phyloP scores from a whole-genome alignment of 495 filamentous ascomycete genomes.

The Cercophora newfieldiana region DNA sequence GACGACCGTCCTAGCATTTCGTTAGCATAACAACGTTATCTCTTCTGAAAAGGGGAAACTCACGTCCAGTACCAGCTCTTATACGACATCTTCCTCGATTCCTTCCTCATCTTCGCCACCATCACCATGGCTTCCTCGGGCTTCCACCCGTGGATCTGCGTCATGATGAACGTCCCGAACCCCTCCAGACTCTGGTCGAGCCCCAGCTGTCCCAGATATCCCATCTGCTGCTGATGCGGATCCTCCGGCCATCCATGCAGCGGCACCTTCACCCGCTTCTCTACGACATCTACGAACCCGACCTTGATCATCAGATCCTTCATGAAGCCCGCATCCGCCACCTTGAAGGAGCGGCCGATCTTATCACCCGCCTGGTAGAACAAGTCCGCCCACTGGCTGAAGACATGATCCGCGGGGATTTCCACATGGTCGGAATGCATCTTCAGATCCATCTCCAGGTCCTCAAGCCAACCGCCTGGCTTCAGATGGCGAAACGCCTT shows the following conservation, averaged over 20 bases:
- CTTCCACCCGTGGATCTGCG: constrained; percentile 8
- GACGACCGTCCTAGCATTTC: not conserved
- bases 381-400: constrained; percentile 32
- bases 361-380: constrained; percentile 11
- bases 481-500: constrained; percentile 35
- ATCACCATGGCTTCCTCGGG: constrained; percentile 3
- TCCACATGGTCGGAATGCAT: constrained; percentile 29
- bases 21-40: not conserved
- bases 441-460: constrained; percentile 26
- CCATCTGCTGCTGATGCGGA: constrained; percentile 1
- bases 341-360: constrained; percentile 6
- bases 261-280: constrained; percentile 48
- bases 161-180: constrained; percentile 1
- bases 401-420: constrained; percentile 26
- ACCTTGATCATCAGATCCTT: constrained; percentile 48
- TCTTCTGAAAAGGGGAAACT: not conserved
- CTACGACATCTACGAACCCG: constrained; percentile 55
- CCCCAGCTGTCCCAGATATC: constrained; percentile 1
- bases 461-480: constrained; percentile 41
- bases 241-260: constrained; percentile 56
- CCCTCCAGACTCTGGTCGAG: constrained; percentile 7
- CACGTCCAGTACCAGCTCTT: constrained; percentile 8
- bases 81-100: constrained; percentile 9
- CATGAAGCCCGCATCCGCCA: constrained; percentile 29
- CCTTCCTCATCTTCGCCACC: not conserved